Base-by-base conservation (phyloP, 2,329 filamentous ascomycete species). In the Ophiostoma triangulosporum region DNA sequence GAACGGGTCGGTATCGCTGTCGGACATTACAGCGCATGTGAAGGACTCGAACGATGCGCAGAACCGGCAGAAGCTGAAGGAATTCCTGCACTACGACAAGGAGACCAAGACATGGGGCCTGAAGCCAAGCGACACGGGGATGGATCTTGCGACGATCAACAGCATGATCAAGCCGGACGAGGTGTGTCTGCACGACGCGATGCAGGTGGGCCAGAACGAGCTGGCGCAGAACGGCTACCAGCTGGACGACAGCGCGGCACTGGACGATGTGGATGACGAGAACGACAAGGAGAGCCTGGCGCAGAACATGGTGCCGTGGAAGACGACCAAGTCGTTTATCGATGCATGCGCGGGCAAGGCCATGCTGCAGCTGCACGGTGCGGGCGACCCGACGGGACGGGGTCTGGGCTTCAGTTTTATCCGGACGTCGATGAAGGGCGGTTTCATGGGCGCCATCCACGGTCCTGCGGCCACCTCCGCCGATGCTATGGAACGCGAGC, bases 391-490 rank as follows among this genome's bases (percentile, higher is more conserved):
- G 3, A 95, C 91, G 0, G 89, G 89, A 24, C 86, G 90, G 62
- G 93, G 93, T 2, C 82, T 96, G 56, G 93, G 88, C 2, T 95
- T 97, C 72, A 96, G 88, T 65, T 96, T 98, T 67, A 90, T 98
- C 66, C 89, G 93, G 64, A 96, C 90, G 0, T 95, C 88, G 1
- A 98, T 98, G 93, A 98, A 98, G 69, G 93, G 93, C 57, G 93
- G 93, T 0, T 98, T 81, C 57, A 78, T 96, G 67, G 88, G 90
- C 64, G 85, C 89, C 20, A 79, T 94, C 26, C 78, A 69, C 56
- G 80, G 80, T 2, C 79, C 80, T 3, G 68, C 79, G 36, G 77
- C 80, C 7, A 83, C 80, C 3, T 81, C 80, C 9, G 89, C 88
- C 20, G 88, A 95, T 66, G 90, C 88, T 63, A 87, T 90, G 57